Conservation (phyloP, 768 basidiomycete species). For the Lactarius evosmus region DNA sequence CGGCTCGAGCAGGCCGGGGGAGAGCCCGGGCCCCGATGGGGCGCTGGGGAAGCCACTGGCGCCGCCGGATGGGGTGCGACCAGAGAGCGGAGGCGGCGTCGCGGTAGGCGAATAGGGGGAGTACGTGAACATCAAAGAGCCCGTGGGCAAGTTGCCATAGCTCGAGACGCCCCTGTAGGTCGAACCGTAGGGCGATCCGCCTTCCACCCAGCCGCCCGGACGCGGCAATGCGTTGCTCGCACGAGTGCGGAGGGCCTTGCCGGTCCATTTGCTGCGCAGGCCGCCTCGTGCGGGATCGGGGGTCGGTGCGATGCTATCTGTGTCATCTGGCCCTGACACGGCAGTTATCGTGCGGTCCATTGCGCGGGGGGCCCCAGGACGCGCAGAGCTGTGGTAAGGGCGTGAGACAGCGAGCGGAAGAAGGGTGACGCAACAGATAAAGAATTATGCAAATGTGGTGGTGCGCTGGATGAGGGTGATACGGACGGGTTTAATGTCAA, state of each 20-base stretch:
- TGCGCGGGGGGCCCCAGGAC: slow-evolving; percentile 47
- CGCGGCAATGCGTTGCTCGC: slow-evolving; percentile 29
- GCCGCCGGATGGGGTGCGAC: slow-evolving; percentile 6
- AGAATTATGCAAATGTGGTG: slow-evolving; percentile 73
- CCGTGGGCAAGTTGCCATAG: slow-evolving; percentile 37
- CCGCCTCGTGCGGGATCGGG: slow-evolving; percentile 49
- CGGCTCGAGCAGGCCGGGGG: slow-evolving; percentile 9
- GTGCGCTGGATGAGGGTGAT: slow-evolving; percentile 88
- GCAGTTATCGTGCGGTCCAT: slow-evolving; percentile 51
- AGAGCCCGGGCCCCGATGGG: slow-evolving; percentile 16
- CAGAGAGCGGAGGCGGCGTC: slow-evolving; percentile 8
- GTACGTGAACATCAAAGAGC: slow-evolving; percentile 33
- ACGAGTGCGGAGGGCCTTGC: slow-evolving; percentile 60
- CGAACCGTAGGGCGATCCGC: slow-evolving; percentile 39
- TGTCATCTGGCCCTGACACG: slow-evolving; percentile 56
- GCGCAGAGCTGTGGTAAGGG: too few species aligned
- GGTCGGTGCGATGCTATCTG: slow-evolving; percentile 65
- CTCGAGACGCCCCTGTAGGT: slow-evolving; percentile 21
- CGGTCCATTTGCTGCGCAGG: slow-evolving; percentile 64
- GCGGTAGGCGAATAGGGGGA: slow-evolving; percentile 34
- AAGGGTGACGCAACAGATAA: slow-evolving; percentile 53
- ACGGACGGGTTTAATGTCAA: slow-evolving; percentile 87
- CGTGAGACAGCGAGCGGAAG: too few species aligned
- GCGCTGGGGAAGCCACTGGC: slow-evolving; percentile 17
- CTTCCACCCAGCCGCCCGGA: slow-evolving; percentile 50